Percentiles rank a stretch among this genome's conserved stretches.
phyloP scores from a whole-genome alignment of 371 early-diverging fungal species.

The Batkoa obscura region DNA sequence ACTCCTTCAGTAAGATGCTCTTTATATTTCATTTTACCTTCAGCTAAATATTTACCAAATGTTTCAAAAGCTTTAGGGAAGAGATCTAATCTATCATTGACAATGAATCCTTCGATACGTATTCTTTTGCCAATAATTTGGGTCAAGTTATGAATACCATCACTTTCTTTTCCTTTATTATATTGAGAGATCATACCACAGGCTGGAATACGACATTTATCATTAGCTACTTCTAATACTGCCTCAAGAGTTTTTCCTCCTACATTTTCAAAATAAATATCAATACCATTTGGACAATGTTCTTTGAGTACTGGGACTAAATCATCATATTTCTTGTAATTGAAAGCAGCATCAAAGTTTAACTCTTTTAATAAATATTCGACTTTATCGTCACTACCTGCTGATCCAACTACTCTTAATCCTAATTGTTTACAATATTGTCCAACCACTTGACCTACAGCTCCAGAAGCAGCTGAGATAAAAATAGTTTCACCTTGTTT shows the following conservation, averaged over 20 bases:
- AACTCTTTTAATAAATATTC: conserved; percentile 24
- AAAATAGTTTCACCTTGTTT: conserved; percentile 44
- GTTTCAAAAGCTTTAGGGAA: conserved; percentile 24
- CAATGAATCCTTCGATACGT: conserved; percentile 34
- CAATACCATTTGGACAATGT: conserved; percentile 36
- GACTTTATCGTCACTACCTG: conserved; percentile 47
- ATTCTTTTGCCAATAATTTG: conserved; percentile 23
- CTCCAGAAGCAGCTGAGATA: conserved; percentile 13
- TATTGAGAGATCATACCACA: conserved; percentile 50
- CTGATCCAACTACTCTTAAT: conserved; percentile 37
- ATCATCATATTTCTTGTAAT: conserved; percentile 36
- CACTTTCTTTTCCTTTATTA: conserved; percentile 21
- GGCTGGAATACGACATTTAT: conserved; percentile 27
- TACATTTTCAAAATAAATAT: conserved; percentile 47
- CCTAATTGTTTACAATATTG: conserved; percentile 39
- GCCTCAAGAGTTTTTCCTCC: conserved; percentile 47
- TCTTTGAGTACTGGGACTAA: conserved; percentile 17
- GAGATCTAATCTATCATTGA: conserved; percentile 17
- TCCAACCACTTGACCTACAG: conserved; percentile 43
- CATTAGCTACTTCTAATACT: conserved; percentile 8
- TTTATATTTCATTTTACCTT: conserved; percentile 24
- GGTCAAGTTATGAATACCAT: conserved; percentile 24
- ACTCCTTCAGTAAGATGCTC: conserved; percentile 31
- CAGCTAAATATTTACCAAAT: conserved; percentile 14
- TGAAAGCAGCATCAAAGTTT: conserved; percentile 44